Base-by-base conservation (phyloP, 2,329 filamentous ascomycete genomes). In the Cordyceps cicadae region DNA sequence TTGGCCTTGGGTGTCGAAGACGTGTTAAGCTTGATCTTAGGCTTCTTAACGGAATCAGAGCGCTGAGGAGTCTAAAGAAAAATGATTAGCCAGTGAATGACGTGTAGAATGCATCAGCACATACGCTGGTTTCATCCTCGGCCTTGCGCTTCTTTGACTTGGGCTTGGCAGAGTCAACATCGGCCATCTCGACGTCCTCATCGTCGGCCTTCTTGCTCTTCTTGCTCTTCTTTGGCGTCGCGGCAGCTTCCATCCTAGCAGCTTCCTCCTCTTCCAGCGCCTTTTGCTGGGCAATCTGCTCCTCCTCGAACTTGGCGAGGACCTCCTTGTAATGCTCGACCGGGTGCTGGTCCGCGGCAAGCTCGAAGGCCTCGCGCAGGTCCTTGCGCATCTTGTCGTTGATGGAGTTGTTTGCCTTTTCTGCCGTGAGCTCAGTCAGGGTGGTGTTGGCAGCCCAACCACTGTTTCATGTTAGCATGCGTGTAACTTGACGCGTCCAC, bases 381-480 rank as follows among this genome's bases (percentile, higher is more conserved):
- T 86, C 81, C 76, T 96, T 96, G 70, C 85, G 84, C 79, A 89
- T 87, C 77, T 95, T 96, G 65, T 88, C 83, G 58, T 87, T 87
- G 57, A 89, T 79, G 48, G 84, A 78, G 26, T 86, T 79, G 58
- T 85, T 83, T 64, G 92, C 87, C 29, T 87, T 86, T 57, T 88
- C 85, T 15, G 88, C 78, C 61, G 92, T 86, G 58, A 97, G 84
- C 41, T 90, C 87, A 41, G 86, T 84, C 43, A 99, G 81, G 62
- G 90, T 87, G 24, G 86, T 89, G 74, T 97, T 97, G 63, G 87
- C 83, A 65, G 93, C 90, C 93, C 93, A 99, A 43, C 90, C 89
- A 76, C 94, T 99, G 67, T 17, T 9, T 11, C 11, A 5, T 53
- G 39, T 55, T 46, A 59, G 59, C 37, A 39, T 41, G 21, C n/a